A percentile compares a stretch with the other conserved stretches of the same genome.
These are phyloP conservation scores for Pseudodiploospora longispora DNA, from an alignment of 2,329 filamentous ascomycete genomes.

Conservation along the genomic window DNA sequence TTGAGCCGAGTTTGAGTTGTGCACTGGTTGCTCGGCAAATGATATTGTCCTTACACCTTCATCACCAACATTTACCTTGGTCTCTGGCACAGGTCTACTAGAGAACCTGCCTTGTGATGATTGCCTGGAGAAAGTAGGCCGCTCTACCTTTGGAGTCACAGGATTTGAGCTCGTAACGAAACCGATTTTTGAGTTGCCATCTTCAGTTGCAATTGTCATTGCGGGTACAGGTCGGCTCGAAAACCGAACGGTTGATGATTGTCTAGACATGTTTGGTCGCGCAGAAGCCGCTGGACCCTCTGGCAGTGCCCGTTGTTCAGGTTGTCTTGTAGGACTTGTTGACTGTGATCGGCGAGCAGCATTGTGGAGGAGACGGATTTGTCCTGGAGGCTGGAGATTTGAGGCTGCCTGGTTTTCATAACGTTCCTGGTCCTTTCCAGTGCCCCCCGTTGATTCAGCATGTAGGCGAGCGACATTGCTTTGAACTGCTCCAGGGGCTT, in stretches of 20 bases:
- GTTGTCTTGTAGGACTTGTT: conserved; percentile 16
- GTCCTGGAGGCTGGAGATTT: background rate
- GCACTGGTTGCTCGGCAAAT: conserved; percentile 41
- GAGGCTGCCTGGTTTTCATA: background rate
- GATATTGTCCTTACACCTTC: conserved; percentile 53
- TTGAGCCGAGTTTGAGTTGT: conserved; percentile 14
- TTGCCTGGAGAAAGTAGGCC: conserved; percentile 31
- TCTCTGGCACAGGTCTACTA: conserved; percentile 54
- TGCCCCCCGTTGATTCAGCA: background rate
- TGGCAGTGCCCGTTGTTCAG: conserved; percentile 12
- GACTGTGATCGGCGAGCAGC: conserved; percentile 15
- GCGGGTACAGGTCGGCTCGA: conserved; percentile 66
- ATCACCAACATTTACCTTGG: conserved; percentile 45
- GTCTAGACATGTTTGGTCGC: conserved; percentile 42
- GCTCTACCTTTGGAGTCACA: conserved; percentile 21
- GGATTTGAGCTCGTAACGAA: conserved; percentile 41
- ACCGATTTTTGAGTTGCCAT: conserved; percentile 56
- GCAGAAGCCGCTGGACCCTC: conserved; percentile 17
- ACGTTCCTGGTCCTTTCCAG: too few species aligned
- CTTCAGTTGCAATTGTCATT: conserved; percentile 57
- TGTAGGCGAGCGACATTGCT: conserved; percentile 7
- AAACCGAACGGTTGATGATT: conserved; percentile 53
- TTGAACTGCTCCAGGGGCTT: conserved; percentile 6
- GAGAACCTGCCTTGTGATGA: conserved; percentile 51
- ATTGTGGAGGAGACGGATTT: background rate